Evolutionary conservation across 495 filamentous ascomycete species (phyloP).

Genomic region (Hapsidospora chrysogenum): DNA sequence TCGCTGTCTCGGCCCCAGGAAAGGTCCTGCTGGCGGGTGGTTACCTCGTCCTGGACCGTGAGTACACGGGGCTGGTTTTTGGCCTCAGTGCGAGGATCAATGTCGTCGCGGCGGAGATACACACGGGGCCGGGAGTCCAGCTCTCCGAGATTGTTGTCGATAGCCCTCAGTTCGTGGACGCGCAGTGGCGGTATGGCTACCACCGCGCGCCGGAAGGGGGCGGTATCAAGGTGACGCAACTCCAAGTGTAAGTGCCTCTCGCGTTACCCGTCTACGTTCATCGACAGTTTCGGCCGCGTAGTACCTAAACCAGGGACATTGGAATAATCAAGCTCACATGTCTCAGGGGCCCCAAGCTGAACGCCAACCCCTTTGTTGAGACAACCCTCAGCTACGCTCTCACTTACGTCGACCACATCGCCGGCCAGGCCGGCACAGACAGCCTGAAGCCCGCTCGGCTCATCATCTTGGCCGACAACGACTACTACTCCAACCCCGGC

Average conservation of each 20-base stretch:
- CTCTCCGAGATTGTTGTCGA: conserved; percentile 61
- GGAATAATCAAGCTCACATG: conserved; percentile 3
- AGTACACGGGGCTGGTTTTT: conserved; percentile 80
- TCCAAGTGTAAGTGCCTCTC: conserved; percentile 48
- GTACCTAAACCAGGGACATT: neutral
- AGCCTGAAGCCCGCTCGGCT: conserved; percentile 45
- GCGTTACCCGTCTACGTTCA: conserved; percentile 1
- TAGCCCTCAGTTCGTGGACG: conserved; percentile 78
- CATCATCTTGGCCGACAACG: conserved; percentile 83
- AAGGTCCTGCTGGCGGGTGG: conserved; percentile 92
- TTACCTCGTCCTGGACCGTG: conserved; percentile 82
- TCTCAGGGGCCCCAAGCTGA: conserved; percentile 16
- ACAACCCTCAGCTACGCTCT: conserved; percentile 76
- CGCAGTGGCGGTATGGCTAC: conserved; percentile 74
- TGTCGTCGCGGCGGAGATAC: conserved; percentile 51
- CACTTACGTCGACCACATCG: conserved; percentile 45
- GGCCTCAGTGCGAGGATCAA: conserved; percentile 90
- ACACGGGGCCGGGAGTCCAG: conserved; percentile 36
- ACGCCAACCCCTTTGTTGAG: conserved; percentile 70
- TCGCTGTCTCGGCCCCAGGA: conserved; percentile 78
- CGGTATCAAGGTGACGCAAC: conserved; percentile 60
- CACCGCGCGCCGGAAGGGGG: conserved; percentile 48
- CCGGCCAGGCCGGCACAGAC: conserved; percentile 27
- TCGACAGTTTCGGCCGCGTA: neutral
- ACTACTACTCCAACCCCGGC: conserved; percentile 79